Evolutionary conservation across 1,284 basidiomycete species (phyloP).

Genomic region (Phellinidium pouzarii): DNA sequence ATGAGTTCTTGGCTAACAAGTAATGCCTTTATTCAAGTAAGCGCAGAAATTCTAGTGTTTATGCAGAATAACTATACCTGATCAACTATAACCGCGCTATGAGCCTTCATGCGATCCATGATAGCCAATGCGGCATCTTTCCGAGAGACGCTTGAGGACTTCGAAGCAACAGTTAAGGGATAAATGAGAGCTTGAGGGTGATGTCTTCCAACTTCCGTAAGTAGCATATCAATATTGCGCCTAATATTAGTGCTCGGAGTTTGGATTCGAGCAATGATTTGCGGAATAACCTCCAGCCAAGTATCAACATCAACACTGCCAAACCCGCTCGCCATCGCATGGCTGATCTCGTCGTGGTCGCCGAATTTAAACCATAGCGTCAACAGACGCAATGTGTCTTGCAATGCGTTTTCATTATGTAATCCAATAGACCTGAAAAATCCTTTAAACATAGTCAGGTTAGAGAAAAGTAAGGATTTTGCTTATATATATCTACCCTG

Average conservation of each 20-base stretch:
- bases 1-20: constrained; percentile 94
- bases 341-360: constrained; percentile 83
- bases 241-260: constrained; percentile 87
- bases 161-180: constrained; percentile 95
- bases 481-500: constrained; percentile 50
- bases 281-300: constrained; percentile 96
- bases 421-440: constrained; percentile 96
- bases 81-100: constrained; percentile 83
- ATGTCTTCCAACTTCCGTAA: constrained; percentile 91
- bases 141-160: constrained; percentile 84
- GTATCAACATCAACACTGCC: constrained; percentile 91
- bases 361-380: constrained; percentile 99
- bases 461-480: background rate
- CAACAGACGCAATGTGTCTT: constrained; percentile 90
- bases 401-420: constrained; percentile 86
- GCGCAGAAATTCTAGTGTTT: constrained; percentile 3
- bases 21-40: constrained; percentile 54
- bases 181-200: constrained; percentile 99
- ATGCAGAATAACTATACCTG: constrained; percentile 44
- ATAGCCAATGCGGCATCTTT: constrained; percentile 83
- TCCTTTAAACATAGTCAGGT: constrained; percentile 38
- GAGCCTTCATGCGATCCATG: constrained; percentile 93
- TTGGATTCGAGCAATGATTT: constrained; percentile 99
- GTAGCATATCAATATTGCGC: constrained; percentile 83
- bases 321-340: constrained; percentile 87